Evolutionary conservation across 768 basidiomycete species (phyloP), one percentile per base, ranked within the genome.

Genomic region (Russula sp.): DNA sequence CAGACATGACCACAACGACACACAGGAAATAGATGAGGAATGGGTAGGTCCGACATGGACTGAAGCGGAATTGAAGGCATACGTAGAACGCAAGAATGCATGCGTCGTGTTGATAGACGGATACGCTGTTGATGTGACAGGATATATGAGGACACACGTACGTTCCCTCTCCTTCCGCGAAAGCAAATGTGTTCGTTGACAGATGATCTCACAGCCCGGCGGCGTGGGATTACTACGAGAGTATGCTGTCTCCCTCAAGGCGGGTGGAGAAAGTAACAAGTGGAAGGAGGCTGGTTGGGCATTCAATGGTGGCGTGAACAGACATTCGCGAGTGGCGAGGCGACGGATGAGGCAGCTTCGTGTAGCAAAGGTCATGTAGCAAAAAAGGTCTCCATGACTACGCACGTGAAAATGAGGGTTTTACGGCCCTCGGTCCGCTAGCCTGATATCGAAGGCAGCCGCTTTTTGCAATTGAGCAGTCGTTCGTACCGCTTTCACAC

Each of bases 301-400:
- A 0, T 90, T 87, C 73, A 76, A 79, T 58, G 87, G 87, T 16
- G 87, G 87, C 14, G 73, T 88, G 67, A 92, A 90, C 68, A 83
- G 83, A 58, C 88, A 90, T 67, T 84, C 85, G 14, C 75, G 79
- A n/a, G 78, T 79, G 4, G 84, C 84, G 14, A 76, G 72, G 64
- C 74, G 73, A 65, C 73, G 77, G 47, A 76, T 85, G 78, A 65
- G 67, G n/a, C 74, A 79, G 50, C 67, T 84, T 42, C 72, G 78
- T 55, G 66, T 85, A 11, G 84, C 83, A 20, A 77, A 70, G 25
- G 22, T 46, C 14, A 46, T 46, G 8, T 25, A 20, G 13, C 10
- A 22, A 22, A 22, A 46, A 46, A 5, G 45, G 45, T 46, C n/a
- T 46, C 22, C 11, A 29, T 29, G 3, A 29, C 25, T 29, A 29